A percentile compares a stretch with the other conserved stretches of the same genome.
Evolutionary conservation across 352 stramenopile species (phyloP).

Genomic region (Pythium brachiatum): DNA sequence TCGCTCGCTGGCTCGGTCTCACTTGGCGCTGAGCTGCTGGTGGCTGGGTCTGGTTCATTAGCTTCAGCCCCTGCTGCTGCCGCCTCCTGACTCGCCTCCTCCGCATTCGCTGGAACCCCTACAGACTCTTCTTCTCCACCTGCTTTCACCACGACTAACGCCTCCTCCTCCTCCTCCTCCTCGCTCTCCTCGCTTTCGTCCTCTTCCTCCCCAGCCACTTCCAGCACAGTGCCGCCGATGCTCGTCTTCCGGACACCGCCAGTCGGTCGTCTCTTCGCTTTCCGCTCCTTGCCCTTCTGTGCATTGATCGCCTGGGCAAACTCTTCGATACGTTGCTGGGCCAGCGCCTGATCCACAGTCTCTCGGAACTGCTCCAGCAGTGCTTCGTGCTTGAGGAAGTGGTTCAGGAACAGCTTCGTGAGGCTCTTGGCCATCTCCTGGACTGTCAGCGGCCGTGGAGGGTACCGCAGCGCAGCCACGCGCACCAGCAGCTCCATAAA

Average conservation of each 20-base stretch:
- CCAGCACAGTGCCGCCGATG: neutral
- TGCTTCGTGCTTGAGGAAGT: conserved; percentile 69
- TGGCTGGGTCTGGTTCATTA: neutral
- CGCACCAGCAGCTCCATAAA: conserved; percentile 79
- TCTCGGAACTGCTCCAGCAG: conserved; percentile 57
- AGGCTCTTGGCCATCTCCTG: conserved; percentile 51
- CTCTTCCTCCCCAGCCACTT: neutral
- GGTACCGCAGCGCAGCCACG: conserved; percentile 58
- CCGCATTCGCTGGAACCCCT: neutral
- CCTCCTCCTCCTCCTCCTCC: neutral
- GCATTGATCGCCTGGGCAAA: conserved; percentile 57
- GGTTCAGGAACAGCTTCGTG: conserved; percentile 56
- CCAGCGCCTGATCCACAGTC: conserved; percentile 50
- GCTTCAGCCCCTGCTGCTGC: neutral
- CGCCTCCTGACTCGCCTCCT: neutral
- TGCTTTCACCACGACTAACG: neutral
- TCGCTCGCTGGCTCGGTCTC: neutral
- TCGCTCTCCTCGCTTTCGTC: neutral
- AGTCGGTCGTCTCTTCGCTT: neutral
- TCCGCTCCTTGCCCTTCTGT: conserved; percentile 22
- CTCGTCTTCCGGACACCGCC: neutral
- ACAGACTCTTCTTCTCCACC: neutral
- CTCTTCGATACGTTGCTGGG: conserved; percentile 57
- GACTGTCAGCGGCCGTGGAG: conserved; percentile 33
- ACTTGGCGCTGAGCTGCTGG: neutral